Conservation (phyloP, 1,284 basidiomycete genomes). For the Austroboletus novae-zelandiae region DNA sequence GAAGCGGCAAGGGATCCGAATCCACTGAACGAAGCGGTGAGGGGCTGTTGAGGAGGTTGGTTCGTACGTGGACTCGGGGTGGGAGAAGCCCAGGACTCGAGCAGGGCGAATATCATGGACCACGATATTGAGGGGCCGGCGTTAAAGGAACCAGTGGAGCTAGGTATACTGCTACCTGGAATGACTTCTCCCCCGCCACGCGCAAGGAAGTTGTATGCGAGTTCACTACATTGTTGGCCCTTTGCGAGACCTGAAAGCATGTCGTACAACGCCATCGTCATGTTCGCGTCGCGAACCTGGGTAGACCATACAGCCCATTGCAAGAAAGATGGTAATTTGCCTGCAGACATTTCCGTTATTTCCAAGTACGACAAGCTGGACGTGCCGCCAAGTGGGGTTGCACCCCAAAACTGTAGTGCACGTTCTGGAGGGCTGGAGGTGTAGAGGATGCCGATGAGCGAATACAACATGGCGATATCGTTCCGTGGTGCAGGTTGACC, state of each 20-base stretch:
- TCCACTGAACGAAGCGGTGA: constrained; percentile 27
- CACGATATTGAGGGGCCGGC: constrained; percentile 42
- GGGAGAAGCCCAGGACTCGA: constrained; percentile 50
- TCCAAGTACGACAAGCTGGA: constrained; percentile 51
- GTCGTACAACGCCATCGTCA: constrained; percentile 81
- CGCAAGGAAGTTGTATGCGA: constrained; percentile 83
- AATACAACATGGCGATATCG: constrained; percentile 83
- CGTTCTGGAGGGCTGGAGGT: constrained; percentile 69
- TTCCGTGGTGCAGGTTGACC: constrained; percentile 53
- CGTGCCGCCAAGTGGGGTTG: constrained; percentile 44
- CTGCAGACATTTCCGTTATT: constrained; percentile 53
- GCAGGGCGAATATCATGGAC: constrained; percentile 51
- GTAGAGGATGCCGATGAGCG: constrained; percentile 82
- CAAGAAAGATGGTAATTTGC: constrained; percentile 76
- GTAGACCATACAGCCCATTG: constrained; percentile 87
- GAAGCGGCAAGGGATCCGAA: constrained; percentile 27
- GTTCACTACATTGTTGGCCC: constrained; percentile 80
- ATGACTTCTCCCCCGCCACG: constrained; percentile 63
- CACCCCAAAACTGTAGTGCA: constrained; percentile 85
- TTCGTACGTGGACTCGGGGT: constrained; percentile 25
- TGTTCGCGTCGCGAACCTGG: constrained; percentile 67
- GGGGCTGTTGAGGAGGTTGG: constrained; percentile 27
- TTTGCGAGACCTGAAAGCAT: constrained; percentile 86
- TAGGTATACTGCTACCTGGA: constrained; percentile 45
- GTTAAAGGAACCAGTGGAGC: constrained; percentile 29